Evolutionary conservation across 176 grass and related monocot species (phyloP).

Genomic region (Avena insularis): DNA sequence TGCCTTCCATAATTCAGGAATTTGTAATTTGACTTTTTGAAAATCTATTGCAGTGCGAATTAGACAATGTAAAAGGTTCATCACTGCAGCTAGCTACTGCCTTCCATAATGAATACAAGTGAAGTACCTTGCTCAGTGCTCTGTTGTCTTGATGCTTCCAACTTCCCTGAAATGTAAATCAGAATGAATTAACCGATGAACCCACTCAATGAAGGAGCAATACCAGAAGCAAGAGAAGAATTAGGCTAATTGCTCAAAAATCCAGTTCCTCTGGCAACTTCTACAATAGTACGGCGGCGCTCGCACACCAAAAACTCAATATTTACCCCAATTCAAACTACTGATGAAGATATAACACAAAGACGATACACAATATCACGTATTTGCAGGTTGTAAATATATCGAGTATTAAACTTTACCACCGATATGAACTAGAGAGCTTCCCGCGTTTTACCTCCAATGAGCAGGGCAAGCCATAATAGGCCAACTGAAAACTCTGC

Average conservation of each 20-base stretch:
- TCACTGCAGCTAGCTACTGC: neutral
- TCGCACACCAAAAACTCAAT: neutral
- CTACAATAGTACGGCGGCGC: neutral
- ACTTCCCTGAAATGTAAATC: slow-evolving; percentile 62
- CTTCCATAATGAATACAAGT: slow-evolving; percentile 10
- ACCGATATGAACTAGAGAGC: slow-evolving; percentile 30
- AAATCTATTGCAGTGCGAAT: neutral
- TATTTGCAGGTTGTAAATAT: neutral
- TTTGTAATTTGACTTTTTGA: neutral
- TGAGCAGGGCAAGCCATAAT: slow-evolving; percentile 16
- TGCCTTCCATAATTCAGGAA: neutral
- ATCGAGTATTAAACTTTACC: slow-evolving; percentile 1
- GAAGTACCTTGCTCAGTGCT: slow-evolving; percentile 70
- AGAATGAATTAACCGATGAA: neutral
- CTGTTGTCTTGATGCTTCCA: slow-evolving; percentile 59
- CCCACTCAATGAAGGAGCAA: neutral
- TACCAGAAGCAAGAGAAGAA: slow-evolving; percentile 15
- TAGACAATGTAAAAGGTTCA: neutral
- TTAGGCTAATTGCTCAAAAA: slow-evolving; percentile 4
- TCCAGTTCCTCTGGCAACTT: neutral
- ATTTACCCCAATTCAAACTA: slow-evolving; percentile 1
- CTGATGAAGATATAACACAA: neutral
- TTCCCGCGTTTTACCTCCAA: slow-evolving; percentile 37
- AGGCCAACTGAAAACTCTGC: neutral
- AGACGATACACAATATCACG: neutral